phyloP scores from a whole-genome alignment of 192 early-diverging fungal genomes.

The Rhizophagus clarus region DNA sequence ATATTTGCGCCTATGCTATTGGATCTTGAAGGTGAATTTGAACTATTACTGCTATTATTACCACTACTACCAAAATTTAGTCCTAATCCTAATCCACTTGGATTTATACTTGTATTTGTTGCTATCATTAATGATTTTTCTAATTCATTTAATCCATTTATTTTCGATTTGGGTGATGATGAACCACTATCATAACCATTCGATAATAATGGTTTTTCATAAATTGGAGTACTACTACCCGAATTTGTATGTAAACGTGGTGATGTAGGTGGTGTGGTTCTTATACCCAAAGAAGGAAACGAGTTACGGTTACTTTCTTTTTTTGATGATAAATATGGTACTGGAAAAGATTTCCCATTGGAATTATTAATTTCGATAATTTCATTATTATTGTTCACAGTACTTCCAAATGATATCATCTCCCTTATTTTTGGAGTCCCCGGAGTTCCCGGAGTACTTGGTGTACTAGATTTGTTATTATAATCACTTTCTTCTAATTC shows the following conservation, averaged over 20 bases:
- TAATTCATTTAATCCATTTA: neutral
- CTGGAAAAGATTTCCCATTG: neutral
- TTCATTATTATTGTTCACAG: neutral
- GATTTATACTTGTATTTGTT: neutral
- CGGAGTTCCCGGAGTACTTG: too few species aligned
- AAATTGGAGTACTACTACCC: neutral
- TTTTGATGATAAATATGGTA: neutral
- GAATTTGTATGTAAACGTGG: neutral
- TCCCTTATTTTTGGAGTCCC: neutral
- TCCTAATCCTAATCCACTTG: neutral
- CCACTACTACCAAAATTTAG: neutral
- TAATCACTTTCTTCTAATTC: neutral
- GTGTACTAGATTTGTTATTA: neutral
- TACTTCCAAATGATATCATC: constrained; percentile 18
- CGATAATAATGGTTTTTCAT: neutral
- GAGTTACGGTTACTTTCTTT: neutral
- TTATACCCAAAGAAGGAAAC: constrained; percentile 10
- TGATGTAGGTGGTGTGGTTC: neutral
- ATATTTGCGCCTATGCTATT: neutral
- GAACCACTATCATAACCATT: neutral
- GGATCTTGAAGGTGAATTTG: neutral
- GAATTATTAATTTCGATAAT: neutral
- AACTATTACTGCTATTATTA: neutral
- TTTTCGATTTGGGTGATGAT: neutral
- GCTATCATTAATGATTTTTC: neutral